phyloP scores from a whole-genome alignment of 331 rosid species.

The Rhamnella rubrinervis region DNA sequence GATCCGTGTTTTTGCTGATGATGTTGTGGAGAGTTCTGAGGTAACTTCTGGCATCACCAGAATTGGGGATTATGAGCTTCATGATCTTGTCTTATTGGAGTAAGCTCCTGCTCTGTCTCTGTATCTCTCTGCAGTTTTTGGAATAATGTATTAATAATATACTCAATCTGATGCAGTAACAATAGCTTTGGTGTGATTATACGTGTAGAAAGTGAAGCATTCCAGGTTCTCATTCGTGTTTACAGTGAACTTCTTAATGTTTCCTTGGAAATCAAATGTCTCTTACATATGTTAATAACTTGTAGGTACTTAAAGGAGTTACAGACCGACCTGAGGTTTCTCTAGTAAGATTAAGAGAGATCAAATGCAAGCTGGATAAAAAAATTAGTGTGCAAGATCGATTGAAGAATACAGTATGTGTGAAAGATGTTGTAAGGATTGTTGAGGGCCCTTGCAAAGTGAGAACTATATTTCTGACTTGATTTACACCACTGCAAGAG shows the following conservation, averaged over 20 bases:
- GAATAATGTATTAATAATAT: constrained; percentile 3
- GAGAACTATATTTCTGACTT: constrained; percentile 37
- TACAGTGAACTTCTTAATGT: not conserved
- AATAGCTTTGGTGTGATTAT: constrained; percentile 87
- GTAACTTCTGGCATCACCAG: constrained; percentile 87
- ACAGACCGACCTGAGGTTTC: constrained; percentile 90
- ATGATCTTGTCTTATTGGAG: constrained; percentile 95
- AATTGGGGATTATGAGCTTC: constrained; percentile 95
- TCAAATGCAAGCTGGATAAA: constrained; percentile 85
- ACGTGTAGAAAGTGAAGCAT: constrained; percentile 96
- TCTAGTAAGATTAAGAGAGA: constrained; percentile 81
- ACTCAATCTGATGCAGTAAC: constrained; percentile 63
- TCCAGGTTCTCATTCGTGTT: constrained; percentile 56
- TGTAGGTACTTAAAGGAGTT: constrained; percentile 91
- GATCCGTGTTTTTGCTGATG: constrained; percentile 99
- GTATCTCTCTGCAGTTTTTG: not conserved
- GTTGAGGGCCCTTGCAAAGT: constrained; percentile 90
- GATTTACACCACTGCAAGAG: constrained; percentile 21
- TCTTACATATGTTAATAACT: constrained; percentile 20
- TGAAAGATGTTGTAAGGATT: constrained; percentile 86
- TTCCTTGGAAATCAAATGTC: not conserved
- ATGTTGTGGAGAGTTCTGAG: constrained; percentile 98
- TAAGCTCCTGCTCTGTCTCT: constrained; percentile 35
- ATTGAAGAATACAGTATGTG: constrained; percentile 63
- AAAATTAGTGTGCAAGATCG: constrained; percentile 79